Conservation (phyloP, 352 stramenopile species). For the Phytophthora megakarya region DNA sequence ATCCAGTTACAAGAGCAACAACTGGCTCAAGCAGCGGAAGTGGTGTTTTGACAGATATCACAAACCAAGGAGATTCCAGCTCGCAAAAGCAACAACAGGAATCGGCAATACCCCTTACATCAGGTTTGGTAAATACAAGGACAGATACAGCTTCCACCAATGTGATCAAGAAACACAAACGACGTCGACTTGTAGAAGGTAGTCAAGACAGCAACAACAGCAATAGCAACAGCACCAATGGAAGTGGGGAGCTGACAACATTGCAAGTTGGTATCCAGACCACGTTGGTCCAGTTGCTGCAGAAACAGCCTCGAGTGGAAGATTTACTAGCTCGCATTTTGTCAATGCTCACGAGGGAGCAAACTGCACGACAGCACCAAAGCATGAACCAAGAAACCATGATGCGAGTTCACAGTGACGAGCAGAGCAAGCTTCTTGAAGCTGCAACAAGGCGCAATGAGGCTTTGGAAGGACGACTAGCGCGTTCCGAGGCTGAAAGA, state of each 20-base stretch:
- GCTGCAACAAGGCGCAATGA: constrained; percentile 34
- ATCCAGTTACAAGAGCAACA: constrained; percentile 5
- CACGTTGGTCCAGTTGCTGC: constrained; percentile 39
- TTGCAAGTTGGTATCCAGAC: constrained; percentile 43
- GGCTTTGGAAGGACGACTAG: constrained; percentile 38
- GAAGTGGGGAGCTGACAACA: constrained; percentile 30
- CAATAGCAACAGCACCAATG: constrained; percentile 33
- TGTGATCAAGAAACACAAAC: constrained; percentile 42
- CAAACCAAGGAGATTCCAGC: constrained; percentile 46
- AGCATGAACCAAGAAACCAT: constrained; percentile 29
- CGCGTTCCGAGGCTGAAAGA: constrained; percentile 38
- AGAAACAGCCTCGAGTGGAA: constrained; percentile 42
- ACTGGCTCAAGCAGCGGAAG: not conserved
- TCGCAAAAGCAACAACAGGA: constrained; percentile 29
- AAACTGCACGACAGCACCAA: constrained; percentile 34
- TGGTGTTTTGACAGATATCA: constrained; percentile 63
- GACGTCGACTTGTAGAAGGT: constrained; percentile 30
- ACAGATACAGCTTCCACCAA: not conserved
- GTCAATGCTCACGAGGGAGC: constrained; percentile 37
- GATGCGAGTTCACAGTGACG: constrained; percentile 34
- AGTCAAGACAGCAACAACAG: constrained; percentile 44
- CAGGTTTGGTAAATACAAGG: constrained; percentile 2
- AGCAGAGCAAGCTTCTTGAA: constrained; percentile 42
- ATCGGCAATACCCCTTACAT: constrained; percentile 1
- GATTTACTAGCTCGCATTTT: constrained; percentile 39